Evolutionary conservation across 192 early-diverging fungal species (phyloP).

Genomic region (Entomortierella lignicola): DNA sequence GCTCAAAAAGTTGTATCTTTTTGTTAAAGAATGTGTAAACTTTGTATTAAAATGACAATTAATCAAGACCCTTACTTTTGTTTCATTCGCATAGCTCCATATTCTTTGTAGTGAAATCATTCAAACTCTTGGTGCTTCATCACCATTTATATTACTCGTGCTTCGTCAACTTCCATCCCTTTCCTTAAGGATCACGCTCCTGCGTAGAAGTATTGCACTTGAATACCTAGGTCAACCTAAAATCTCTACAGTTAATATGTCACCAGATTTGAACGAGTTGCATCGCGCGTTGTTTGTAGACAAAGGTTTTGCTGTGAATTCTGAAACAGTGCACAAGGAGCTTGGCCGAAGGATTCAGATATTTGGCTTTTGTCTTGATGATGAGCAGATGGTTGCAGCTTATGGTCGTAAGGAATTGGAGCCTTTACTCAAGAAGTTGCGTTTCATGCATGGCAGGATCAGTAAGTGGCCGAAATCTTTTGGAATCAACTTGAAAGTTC

Average conservation of each 20-base stretch:
- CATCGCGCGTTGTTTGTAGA: slow-evolving; percentile 35
- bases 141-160: slow-evolving; percentile 27
- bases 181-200: slow-evolving; percentile 16
- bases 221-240: slow-evolving; percentile 17
- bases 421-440: slow-evolving; percentile 23
- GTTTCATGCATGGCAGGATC: slow-evolving; percentile 32
- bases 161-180: slow-evolving; percentile 30
- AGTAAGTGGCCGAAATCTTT: not conserved
- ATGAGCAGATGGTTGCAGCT: slow-evolving; percentile 35
- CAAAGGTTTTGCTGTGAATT: not conserved
- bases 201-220: slow-evolving; percentile 31
- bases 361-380: slow-evolving; percentile 41
- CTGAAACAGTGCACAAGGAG: slow-evolving; percentile 22
- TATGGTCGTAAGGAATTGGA: slow-evolving; percentile 26
- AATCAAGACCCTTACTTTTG: not conserved
- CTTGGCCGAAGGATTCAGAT: slow-evolving; percentile 32
- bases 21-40: not conserved
- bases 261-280: slow-evolving; percentile 26
- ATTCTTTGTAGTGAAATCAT: slow-evolving; percentile 23
- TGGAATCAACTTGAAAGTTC: no score
- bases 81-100: slow-evolving; percentile 13
- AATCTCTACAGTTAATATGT: slow-evolving; percentile 2
- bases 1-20: not conserved
- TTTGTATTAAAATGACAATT: not conserved
- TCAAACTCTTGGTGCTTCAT: slow-evolving; percentile 22